Percentiles rank a stretch among this genome's conserved stretches.
phyloP scores from a whole-genome alignment of 768 basidiomycete genomes.

The Psilocybe cubensis region DNA sequence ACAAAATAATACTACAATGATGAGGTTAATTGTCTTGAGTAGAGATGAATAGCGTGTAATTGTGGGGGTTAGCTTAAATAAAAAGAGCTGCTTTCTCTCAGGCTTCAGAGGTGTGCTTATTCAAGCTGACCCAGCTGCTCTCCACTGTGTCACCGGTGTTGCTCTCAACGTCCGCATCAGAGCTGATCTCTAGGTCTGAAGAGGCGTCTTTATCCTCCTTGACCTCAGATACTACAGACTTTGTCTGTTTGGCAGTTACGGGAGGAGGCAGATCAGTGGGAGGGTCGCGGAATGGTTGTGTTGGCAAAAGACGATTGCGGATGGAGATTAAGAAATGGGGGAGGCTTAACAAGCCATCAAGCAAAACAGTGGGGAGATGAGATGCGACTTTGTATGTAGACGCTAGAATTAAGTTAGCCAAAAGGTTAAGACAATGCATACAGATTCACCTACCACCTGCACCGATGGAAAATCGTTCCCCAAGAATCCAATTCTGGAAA shows the following conservation, averaged over 20 bases:
- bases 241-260: conserved; percentile 15
- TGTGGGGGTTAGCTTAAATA: background rate
- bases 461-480: conserved; percentile 73
- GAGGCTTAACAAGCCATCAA: conserved; percentile 68
- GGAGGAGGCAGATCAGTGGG: conserved; percentile 34
- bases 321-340: conserved; percentile 67
- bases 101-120: conserved; percentile 23
- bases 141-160: conserved; percentile 58
- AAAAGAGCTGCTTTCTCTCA: background rate
- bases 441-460: conserved; percentile 66
- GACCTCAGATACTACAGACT: conserved; percentile 9
- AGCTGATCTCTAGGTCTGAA: conserved; percentile 48
- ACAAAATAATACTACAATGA: background rate
- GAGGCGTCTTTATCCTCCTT: conserved; percentile 14
- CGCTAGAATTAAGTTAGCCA: conserved; percentile 43
- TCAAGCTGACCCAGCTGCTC: conserved; percentile 73
- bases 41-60: conserved; percentile 3
- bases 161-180: conserved; percentile 74
- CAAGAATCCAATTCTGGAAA: conserved; percentile 59
- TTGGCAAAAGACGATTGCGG: conserved; percentile 62
- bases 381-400: conserved; percentile 73
- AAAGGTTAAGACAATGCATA: conserved; percentile 2
- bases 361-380: conserved; percentile 62
- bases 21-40: conserved; percentile 4
- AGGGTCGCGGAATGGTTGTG: conserved; percentile 46